These are phyloP conservation scores for Cercis canadensis DNA, from an alignment of 306 rosid genomes.

Conservation along the genomic window DNA sequence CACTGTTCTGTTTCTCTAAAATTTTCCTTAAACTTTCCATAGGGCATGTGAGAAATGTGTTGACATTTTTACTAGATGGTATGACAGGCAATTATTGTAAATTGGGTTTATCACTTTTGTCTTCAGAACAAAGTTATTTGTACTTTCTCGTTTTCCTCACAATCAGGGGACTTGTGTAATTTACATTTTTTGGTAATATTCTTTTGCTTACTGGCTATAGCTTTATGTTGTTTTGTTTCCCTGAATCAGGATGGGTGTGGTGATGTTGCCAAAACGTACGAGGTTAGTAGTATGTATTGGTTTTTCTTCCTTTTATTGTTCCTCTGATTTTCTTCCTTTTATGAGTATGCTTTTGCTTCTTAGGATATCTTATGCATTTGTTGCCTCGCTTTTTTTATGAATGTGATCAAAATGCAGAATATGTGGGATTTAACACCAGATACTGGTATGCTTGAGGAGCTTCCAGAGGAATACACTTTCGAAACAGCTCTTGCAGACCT, in stretches of 20 bases:
- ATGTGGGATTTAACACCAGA: constrained; percentile 82
- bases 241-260: constrained; percentile 45
- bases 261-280: constrained; percentile 33
- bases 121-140: background rate
- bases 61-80: too few species aligned
- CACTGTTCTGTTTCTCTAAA: constrained; percentile 2
- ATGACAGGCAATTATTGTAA: too few species aligned
- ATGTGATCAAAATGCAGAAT: constrained; percentile 48
- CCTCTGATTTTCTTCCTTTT: background rate
- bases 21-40: background rate
- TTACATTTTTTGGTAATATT: constrained; percentile 2
- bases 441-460: constrained; percentile 54
- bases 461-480: constrained; percentile 62
- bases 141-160: background rate
- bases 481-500: constrained; percentile 73
- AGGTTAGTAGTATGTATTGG: constrained; percentile 43
- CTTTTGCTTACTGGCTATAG: constrained; percentile 17
- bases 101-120: background rate
- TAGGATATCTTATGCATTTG: background rate
- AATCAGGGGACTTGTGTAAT: background rate
- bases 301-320: background rate
- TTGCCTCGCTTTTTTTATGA: background rate
- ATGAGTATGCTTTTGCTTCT: constrained; percentile 5
- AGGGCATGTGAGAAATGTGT: too few species aligned
- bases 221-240: constrained; percentile 12